phyloP scores from a whole-genome alignment of 108 stramenopile species.

The Nitzschia putrida region DNA sequence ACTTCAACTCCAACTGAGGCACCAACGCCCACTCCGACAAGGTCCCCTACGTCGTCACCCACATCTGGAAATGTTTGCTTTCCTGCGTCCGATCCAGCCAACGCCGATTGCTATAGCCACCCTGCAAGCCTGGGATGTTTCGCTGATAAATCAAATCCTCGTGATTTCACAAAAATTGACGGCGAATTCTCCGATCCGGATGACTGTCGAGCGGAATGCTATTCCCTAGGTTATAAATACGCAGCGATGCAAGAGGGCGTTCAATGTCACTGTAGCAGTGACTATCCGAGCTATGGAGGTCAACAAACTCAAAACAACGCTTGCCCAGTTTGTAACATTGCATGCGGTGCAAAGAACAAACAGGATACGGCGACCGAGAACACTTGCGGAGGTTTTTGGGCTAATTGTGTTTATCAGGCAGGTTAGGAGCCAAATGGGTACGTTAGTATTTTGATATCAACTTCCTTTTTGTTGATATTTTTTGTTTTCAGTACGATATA shows the following conservation, averaged over 20 bases:
- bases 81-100: neutral
- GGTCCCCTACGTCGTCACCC: neutral
- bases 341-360: neutral
- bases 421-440: no score
- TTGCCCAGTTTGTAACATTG: neutral
- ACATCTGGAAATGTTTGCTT: neutral
- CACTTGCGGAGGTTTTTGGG: neutral
- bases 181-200: neutral
- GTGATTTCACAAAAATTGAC: neutral
- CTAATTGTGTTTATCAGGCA: neutral
- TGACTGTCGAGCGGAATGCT: neutral
- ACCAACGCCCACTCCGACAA: slow-evolving; percentile 5
- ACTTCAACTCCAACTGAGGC: neutral
- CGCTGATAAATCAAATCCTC: neutral
- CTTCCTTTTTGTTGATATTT: no score
- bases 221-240: neutral
- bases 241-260: neutral
- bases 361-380: neutral
- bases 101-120: neutral
- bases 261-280: neutral
- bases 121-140: neutral
- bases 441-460: no score
- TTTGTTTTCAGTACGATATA: no score
- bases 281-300: neutral
- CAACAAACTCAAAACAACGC: neutral